Conservation (phyloP, 495 filamentous ascomycete genomes). For the Penicillium paradoxum region DNA sequence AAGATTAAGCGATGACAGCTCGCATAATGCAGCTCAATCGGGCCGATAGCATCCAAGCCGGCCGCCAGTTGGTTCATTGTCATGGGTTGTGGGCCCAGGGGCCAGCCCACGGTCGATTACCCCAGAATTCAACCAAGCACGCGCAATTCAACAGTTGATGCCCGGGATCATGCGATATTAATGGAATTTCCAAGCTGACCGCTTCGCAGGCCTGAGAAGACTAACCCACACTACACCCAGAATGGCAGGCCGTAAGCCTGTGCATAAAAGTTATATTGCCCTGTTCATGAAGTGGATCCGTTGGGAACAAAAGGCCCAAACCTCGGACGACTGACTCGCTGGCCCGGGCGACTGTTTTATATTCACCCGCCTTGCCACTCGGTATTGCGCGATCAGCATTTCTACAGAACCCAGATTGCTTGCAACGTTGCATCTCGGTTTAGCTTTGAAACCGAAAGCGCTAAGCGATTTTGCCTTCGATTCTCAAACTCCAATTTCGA, state of each 20-base stretch:
- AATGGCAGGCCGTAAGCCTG: background rate
- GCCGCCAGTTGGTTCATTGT: background rate
- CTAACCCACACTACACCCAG: slow-evolving; percentile 2
- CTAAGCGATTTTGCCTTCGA: background rate
- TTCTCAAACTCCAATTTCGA: background rate
- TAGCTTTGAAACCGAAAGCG: background rate
- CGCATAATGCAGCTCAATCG: slow-evolving; percentile 1
- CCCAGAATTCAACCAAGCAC: slow-evolving; percentile 1
- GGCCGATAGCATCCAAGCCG: background rate
- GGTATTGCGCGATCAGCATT: slow-evolving; percentile 11
- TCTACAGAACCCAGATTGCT: background rate
- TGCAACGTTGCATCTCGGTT: background rate
- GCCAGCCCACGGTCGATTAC: slow-evolving; percentile 4
- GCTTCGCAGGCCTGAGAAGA: no score
- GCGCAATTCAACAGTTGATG: background rate
- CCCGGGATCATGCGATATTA: background rate
- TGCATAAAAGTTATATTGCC: slow-evolving; percentile 6
- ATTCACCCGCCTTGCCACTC: slow-evolving; percentile 11
- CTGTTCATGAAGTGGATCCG: slow-evolving; percentile 1
- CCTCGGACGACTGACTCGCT: background rate
- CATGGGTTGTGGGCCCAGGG: background rate
- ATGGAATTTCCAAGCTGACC: background rate
- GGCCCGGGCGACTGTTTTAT: slow-evolving; percentile 15
- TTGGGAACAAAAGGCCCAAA: background rate
- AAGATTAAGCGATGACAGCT: background rate